phyloP scores from a whole-genome alignment of 169 alveolate genomes.

The Perkinsus chesapeaki region DNA sequence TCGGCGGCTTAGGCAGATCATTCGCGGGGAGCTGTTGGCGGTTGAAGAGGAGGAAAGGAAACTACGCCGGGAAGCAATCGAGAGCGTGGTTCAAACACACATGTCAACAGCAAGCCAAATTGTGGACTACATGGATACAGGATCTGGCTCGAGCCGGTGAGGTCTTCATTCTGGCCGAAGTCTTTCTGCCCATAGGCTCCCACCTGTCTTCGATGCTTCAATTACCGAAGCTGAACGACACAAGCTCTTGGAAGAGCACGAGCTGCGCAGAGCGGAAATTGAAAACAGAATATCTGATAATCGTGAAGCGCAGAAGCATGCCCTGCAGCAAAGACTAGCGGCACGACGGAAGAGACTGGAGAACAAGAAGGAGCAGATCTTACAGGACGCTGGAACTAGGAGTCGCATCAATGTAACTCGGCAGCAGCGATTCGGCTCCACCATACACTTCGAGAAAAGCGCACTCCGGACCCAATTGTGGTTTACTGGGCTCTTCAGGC shows the following conservation, averaged over 20 bases:
- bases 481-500: background rate
- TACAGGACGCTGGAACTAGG: background rate
- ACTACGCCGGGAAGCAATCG: background rate
- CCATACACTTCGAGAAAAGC: background rate
- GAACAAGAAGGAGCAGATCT: background rate
- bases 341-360: background rate
- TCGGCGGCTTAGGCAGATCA: background rate
- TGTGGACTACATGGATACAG: background rate
- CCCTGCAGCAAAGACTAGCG: background rate
- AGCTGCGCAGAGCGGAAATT: background rate
- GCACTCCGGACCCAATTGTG: background rate
- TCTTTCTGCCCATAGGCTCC: background rate
- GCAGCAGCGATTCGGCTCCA: background rate
- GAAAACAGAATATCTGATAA: background rate
- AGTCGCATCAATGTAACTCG: background rate
- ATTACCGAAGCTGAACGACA: background rate
- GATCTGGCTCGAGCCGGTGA: background rate
- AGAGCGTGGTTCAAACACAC: background rate
- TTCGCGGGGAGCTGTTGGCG: background rate
- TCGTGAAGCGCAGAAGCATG: background rate
- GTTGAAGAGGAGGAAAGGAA: background rate
- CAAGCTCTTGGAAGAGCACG: background rate
- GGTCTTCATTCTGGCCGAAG: background rate
- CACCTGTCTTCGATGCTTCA: background rate
- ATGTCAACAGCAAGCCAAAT: background rate